Percentiles rank a stretch among this genome's conserved stretches.
Evolutionary conservation across 805 yeast species (phyloP).

Genomic region (Candida stauntonica): DNA sequence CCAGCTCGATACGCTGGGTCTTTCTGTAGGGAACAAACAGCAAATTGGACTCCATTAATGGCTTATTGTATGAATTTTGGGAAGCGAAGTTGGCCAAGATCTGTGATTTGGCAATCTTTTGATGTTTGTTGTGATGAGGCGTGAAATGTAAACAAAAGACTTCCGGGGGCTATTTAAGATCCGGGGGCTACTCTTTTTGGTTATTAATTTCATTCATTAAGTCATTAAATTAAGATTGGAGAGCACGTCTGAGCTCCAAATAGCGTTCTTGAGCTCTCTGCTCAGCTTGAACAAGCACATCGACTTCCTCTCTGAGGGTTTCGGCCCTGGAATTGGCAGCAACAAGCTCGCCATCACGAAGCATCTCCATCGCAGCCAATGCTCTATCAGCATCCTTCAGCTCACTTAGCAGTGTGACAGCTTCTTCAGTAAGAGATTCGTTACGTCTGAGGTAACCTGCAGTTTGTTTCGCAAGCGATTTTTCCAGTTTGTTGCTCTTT

Average conservation of each 20-base stretch:
- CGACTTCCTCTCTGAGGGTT: conserved; percentile 22
- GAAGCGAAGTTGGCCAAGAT: neutral
- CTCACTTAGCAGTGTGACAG: conserved; percentile 9
- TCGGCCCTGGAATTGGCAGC: conserved; percentile 13
- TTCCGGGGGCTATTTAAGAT: neutral
- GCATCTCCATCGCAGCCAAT: conserved; percentile 19
- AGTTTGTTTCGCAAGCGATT: conserved; percentile 8
- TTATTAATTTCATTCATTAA: no score
- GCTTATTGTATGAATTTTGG: neutral
- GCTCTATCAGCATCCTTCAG: conserved; percentile 23
- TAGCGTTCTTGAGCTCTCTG: conserved; percentile 21
- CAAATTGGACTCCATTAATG: conserved; percentile 33
- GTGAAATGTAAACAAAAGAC: neutral
- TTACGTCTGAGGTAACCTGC: conserved; percentile 10
- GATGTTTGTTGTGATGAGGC: neutral
- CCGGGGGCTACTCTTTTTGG: no score
- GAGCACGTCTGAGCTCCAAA: conserved; percentile 12
- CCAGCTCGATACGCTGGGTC: conserved; percentile 40
- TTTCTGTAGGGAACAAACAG: conserved; percentile 48
- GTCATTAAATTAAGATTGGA: neutral
- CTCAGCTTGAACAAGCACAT: conserved; percentile 21
- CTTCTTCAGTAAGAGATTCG: conserved; percentile 14
- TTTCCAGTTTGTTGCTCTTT: conserved; percentile 18
- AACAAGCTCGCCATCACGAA: conserved; percentile 16
- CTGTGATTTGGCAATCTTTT: neutral